Base-by-base conservation (phyloP, 2,329 filamentous ascomycete genomes). In the Metarhizium brunneum region DNA sequence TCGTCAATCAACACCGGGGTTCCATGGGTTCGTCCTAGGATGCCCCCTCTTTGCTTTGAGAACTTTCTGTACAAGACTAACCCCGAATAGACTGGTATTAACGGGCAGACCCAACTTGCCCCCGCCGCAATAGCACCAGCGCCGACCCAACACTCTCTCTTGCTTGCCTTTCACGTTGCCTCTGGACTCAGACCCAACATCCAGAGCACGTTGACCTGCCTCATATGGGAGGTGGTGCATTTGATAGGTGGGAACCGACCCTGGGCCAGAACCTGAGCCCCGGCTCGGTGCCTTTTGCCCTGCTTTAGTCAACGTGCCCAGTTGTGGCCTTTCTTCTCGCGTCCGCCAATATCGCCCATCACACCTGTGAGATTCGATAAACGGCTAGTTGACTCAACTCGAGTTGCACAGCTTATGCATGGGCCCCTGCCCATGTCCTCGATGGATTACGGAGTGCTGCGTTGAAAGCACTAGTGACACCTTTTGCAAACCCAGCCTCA, bases 191-290 rank as follows among this genome's bases (percentile, higher is more conserved):
- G 29, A 13, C 11, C 45, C 7, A 13, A 13, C 25, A 20, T 13
- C 32, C 48, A 14, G 32, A 5, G 50, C 50, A 52, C 38, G 50
- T 32, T 47, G 42, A 54, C 52, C 45, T 54, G 52, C 52, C 43
- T 54, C 43, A 54, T 42, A 36, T 38, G 53, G 53, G 53, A 51
- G 40, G 47, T 36, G 48, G 25, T 45, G 53, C 25, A 51, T 54
- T 47, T 51, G 53, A 51, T 51, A 50, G 29, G 48, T 43, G 47
- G 14, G 48, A 50, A 43, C 42, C 13, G 32, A 43, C 32, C 4
- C 29, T 47, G 52, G 42, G 29, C 52, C 16, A 38, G 51, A 47
- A 47, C 52, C 30, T 40, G 32, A 8, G 14, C 43, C 32, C 45
- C 30, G 16, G 20, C 25, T 25, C 25, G 4, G 25, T 25, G 25